Conservation (phyloP, 345 rosid genomes). For the Ailanthus altissimus region DNA sequence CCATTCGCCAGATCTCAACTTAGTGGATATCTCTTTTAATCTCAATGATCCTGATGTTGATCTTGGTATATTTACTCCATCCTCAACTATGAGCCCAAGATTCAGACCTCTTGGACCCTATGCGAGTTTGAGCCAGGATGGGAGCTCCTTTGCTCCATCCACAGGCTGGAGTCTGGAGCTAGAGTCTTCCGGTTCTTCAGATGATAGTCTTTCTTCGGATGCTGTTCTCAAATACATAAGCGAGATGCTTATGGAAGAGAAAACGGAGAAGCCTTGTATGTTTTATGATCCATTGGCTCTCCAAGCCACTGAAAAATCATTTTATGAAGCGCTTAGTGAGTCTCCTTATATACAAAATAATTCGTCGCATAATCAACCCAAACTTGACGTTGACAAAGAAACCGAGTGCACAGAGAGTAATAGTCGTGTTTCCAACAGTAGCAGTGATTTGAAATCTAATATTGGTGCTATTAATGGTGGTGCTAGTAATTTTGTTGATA, state of each 20-base stretch:
- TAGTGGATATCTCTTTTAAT: slow-evolving; percentile 24
- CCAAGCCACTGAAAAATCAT: slow-evolving; percentile 61
- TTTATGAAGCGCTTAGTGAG: slow-evolving; percentile 47
- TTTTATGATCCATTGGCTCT: slow-evolving; percentile 53
- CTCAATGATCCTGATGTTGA: slow-evolving; percentile 21
- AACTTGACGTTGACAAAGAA: slow-evolving; percentile 25
- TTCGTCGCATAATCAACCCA: slow-evolving; percentile 26
- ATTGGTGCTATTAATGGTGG: slow-evolving; percentile 14
- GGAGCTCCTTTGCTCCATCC: slow-evolving; percentile 28
- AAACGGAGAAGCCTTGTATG: slow-evolving; percentile 56
- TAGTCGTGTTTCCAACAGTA: slow-evolving; percentile 24
- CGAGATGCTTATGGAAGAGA: slow-evolving; percentile 69
- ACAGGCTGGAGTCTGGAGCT: slow-evolving; percentile 39
- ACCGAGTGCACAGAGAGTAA: slow-evolving; percentile 28
- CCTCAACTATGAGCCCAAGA: slow-evolving; percentile 22
- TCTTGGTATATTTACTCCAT: slow-evolving; percentile 21
- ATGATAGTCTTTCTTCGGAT: slow-evolving; percentile 50
- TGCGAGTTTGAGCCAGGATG: slow-evolving; percentile 27
- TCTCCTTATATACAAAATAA: slow-evolving; percentile 21
- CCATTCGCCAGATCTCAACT: slow-evolving; percentile 19
- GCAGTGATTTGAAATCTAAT: slow-evolving; percentile 31
- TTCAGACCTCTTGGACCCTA: slow-evolving; percentile 25
- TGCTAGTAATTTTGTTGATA: slow-evolving; percentile 27
- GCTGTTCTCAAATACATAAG: slow-evolving; percentile 50
- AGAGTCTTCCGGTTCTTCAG: slow-evolving; percentile 37